Evolutionary conservation across 176 grass and related monocot species (phyloP).

Genomic region (Oryza australiensis): DNA sequence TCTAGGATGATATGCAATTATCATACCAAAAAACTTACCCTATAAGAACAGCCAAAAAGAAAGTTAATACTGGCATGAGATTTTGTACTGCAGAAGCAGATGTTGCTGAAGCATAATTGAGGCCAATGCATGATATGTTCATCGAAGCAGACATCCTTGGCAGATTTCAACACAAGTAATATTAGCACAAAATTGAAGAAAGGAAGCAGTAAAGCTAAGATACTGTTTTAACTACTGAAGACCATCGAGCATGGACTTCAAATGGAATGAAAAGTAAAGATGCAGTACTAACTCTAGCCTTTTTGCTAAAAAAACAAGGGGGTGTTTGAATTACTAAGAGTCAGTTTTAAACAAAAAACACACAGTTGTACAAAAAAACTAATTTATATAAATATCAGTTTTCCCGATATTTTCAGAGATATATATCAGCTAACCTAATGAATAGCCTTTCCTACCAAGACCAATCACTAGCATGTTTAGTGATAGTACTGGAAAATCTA

Average conservation of each 20-base stretch:
- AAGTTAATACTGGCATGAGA: conserved; percentile 47
- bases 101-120: conserved; percentile 48
- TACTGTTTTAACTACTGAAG: too few species aligned
- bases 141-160: conserved; percentile 38
- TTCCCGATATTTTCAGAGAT: too few species aligned
- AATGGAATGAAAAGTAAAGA: too few species aligned
- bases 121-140: conserved; percentile 35
- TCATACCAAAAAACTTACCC: conserved; percentile 9
- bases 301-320: too few species aligned
- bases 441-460: background rate
- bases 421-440: too few species aligned
- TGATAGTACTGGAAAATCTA: background rate
- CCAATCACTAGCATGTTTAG: background rate
- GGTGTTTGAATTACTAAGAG: too few species aligned
- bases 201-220: background rate
- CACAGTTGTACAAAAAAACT: too few species aligned
- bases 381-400: too few species aligned
- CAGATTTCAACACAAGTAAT: conserved; percentile 1
- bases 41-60: conserved; percentile 45
- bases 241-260: too few species aligned
- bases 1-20: background rate
- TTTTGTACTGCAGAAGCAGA: conserved; percentile 45
- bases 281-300: too few species aligned
- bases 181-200: background rate
- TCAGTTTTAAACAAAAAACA: too few species aligned